These are phyloP conservation scores for Epichloe festucae DNA, from an alignment of 2,329 filamentous ascomycete species.

Conservation along the genomic window DNA sequence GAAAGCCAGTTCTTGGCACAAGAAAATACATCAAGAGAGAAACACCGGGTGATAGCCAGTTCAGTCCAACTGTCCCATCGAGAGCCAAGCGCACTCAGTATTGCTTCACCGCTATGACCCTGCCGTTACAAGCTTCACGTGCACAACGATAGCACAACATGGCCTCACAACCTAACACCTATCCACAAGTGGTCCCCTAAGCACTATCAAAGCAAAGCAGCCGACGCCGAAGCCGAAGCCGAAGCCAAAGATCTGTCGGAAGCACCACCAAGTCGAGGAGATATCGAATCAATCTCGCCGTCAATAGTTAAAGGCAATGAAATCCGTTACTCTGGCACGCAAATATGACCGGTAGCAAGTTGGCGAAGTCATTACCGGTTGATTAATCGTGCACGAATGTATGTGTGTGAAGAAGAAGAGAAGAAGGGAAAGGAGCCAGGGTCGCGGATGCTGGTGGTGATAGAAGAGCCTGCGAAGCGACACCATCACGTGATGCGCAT, in stretches of 20 bases:
- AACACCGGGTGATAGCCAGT: no score
- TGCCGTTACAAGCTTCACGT: no score
- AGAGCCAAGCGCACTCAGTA: no score
- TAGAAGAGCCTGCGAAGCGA: not conserved
- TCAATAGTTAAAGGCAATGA: slow-evolving; percentile 12
- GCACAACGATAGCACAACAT: not conserved
- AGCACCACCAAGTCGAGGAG: slow-evolving; percentile 16
- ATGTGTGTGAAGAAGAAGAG: slow-evolving; percentile 35
- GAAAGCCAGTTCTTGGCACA: not conserved
- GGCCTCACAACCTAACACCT: no score
- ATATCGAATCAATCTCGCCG: slow-evolving; percentile 9
- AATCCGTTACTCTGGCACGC: slow-evolving; percentile 39
- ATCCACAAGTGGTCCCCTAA: not conserved
- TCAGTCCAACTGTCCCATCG: no score
- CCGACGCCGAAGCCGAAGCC: no score
- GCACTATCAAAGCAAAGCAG: not conserved
- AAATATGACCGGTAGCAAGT: slow-evolving; percentile 49
- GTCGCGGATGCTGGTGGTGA: not conserved
- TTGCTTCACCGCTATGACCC: no score
- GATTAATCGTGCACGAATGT: slow-evolving; percentile 44
- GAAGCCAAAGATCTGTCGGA: slow-evolving; percentile 15
- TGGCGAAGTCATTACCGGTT: slow-evolving; percentile 37
- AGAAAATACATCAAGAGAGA: not conserved
- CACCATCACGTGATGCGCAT: slow-evolving; percentile 13
- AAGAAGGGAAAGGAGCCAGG: slow-evolving; percentile 4